Base-by-base conservation (phyloP, 805 yeast genomes). In the Debaryomyces tyrocola region DNA sequence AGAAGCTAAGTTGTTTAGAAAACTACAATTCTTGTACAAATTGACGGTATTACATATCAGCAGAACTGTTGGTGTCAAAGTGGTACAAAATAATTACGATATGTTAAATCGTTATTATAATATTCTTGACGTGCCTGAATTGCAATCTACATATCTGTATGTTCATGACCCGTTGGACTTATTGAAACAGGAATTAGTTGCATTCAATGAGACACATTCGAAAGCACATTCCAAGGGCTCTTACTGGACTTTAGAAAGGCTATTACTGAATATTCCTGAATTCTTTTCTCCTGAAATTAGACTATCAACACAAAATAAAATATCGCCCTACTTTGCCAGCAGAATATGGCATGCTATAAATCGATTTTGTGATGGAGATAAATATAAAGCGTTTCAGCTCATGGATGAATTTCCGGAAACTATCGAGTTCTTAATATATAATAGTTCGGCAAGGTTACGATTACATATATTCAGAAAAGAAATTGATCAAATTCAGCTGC, bases 401-500 rank as follows among this genome's bases (percentile, higher is more conserved):
- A 63, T 64, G 62, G 70, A 69, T 41, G 51, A 60, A 35, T 70
- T 50, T 44, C 75, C 74, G 7, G 59, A 57, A 24, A 59, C 71
- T 5, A 55, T 70, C 33, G 71, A 66, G 49, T 65, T 52, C 39
- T 52, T 69, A 37, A 42, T 62, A 28, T 53, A 52, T 43, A 57
- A 55, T 37, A 55, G 53, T 12, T 50, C 49, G 8, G 53, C 59
- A 14, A 50, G 60, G 40, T 45, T 49, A 4, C 55, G 63, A 11
- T 37, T 50, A 21, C 48, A 45, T 41, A 43, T 44, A 11, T 67
- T 69, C 52, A 54, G 70, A 17, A 41, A 41, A 7, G 51, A 50
- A 14, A 53, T 69, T 15, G 62, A 63, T 47, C 37, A 41, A 36
- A 40, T 58, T 8, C 41, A 47, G n/a, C 53, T 60, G 10, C 59